These are phyloP conservation scores for Atkinsonella hypoxylon DNA, from an alignment of 2,329 filamentous ascomycete genomes.

Conservation along the genomic window DNA sequence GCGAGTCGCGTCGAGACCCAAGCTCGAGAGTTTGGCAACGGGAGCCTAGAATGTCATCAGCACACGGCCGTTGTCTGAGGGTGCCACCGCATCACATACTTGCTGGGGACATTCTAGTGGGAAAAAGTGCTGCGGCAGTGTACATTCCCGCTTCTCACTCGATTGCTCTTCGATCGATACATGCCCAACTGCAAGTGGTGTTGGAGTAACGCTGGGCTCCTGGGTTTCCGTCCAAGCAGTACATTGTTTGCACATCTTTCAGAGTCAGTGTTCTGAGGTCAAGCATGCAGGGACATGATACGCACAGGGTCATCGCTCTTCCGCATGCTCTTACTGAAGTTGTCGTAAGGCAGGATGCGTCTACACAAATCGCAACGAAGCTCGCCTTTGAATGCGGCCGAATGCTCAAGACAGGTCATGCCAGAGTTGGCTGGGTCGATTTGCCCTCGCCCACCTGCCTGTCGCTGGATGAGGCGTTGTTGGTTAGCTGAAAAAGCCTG, in stretches of 20 bases:
- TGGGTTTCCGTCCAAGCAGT: conserved; percentile 24
- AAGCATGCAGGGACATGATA: neutral
- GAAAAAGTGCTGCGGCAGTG: conserved; percentile 16
- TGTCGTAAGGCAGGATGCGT: conserved; percentile 13
- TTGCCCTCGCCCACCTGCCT: conserved; percentile 4
- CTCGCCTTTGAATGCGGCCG: conserved; percentile 13
- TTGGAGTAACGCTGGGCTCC: conserved; percentile 20
- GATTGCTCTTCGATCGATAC: conserved; percentile 19
- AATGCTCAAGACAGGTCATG: conserved; percentile 26
- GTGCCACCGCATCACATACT: conserved; percentile 7
- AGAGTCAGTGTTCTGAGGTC: neutral
- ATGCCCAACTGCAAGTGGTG: conserved; percentile 20
- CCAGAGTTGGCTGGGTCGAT: conserved; percentile 20
- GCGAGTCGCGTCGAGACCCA: conserved; percentile 11
- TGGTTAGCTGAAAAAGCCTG: conserved; percentile 22
- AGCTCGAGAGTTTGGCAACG: conserved; percentile 12
- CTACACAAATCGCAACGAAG: conserved; percentile 21
- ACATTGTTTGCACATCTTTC: conserved; percentile 23
- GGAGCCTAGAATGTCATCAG: conserved; percentile 15
- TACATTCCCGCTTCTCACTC: conserved; percentile 7
- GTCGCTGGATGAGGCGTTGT: conserved; percentile 14
- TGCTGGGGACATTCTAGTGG: conserved; percentile 9
- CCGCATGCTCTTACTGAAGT: conserved; percentile 20
- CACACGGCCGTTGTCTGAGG: neutral
- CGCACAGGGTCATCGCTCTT: conserved; percentile 19